Percentiles rank a stretch among this genome's conserved stretches.
phyloP scores from a whole-genome alignment of 208 protist genomes.

The Acanthamoeba lenticulata region DNA sequence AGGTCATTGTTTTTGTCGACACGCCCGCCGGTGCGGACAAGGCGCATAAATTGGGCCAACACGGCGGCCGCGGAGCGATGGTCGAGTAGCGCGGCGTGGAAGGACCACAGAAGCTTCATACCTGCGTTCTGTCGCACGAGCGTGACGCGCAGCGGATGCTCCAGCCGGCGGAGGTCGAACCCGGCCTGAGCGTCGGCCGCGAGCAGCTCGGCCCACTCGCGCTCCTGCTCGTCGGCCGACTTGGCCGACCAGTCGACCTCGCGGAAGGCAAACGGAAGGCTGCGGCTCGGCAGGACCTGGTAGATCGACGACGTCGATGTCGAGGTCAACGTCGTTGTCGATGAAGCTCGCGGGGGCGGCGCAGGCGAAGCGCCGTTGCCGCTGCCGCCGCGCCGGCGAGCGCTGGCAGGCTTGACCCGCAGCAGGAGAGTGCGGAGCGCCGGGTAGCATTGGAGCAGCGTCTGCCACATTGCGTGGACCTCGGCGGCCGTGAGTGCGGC shows the following conservation, averaged over 20 bases:
- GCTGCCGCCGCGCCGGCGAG: not conserved
- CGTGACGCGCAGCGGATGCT: not conserved
- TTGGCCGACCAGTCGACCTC: not conserved
- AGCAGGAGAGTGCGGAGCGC: not conserved
- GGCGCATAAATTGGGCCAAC: not conserved
- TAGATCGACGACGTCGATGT: not conserved
- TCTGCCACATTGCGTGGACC: not conserved
- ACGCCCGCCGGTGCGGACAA: not conserved
- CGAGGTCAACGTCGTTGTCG: not conserved
- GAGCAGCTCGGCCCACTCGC: not conserved
- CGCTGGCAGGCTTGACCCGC: not conserved
- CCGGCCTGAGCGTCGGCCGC: not conserved
- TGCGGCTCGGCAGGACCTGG: not conserved
- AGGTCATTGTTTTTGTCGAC: not conserved
- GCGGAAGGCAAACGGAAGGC: not conserved
- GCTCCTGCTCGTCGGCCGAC: not conserved
- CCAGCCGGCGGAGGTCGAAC: not conserved
- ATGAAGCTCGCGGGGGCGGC: not conserved
- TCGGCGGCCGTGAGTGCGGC: too few species aligned
- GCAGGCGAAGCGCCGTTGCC: not conserved
- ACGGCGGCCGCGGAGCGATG: not conserved
- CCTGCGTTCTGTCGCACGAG: not conserved
- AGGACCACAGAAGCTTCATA: not conserved
- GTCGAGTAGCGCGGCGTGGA: not conserved
- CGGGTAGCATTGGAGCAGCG: not conserved